Base-by-base conservation (phyloP, 768 basidiomycete genomes). In the Fomitopsis pulvina region DNA sequence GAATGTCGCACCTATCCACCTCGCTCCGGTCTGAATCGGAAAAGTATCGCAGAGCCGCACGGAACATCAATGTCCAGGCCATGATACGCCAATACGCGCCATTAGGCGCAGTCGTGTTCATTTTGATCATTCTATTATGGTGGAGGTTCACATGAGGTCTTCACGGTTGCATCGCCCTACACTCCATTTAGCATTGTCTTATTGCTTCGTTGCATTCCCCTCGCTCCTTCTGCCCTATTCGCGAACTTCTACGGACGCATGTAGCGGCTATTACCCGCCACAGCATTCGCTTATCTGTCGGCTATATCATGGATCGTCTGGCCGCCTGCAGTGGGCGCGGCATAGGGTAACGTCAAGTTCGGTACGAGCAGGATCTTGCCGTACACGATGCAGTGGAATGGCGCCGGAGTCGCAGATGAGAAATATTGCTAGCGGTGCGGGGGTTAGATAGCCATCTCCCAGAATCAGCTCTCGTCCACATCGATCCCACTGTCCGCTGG, bases 81-180 rank as follows among this genome's bases (percentile, higher is more conserved):
- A 86, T 98, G 83, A 65, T 97, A 57, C 82, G 96, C 53, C 92
- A 98, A 63, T 99, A 94, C 68, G 96, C 94, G 32, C 96, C 96
- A 2, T 67, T 98, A 48, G 93, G 79, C 41, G 92, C 86, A 18
- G 77, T 94, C 39, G 79, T 73, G 18, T 71, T 97, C 55, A 75
- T 99, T 57, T 60, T 96, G 47, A 71, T 98, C 55, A 74, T 91
- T 55, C 61, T 91, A 44, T 59, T 90, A 34, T 87, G 80, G 70
- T 91, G 88, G 87, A 80, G 83, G 64, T 88, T 90, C 66, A 76
- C 72, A 70, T 83, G 60, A 71, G 56, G 54, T 37, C 28, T 48
- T 44, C 43, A 21, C 9, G 9, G 18, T 46, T 29, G 30, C 14
- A 48, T n/a, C n/a, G n/a, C n/a, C n/a, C n/a, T 56, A 52, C 55